phyloP scores from a whole-genome alignment of 2,329 filamentous ascomycete genomes.

The Claviceps cyperi region DNA sequence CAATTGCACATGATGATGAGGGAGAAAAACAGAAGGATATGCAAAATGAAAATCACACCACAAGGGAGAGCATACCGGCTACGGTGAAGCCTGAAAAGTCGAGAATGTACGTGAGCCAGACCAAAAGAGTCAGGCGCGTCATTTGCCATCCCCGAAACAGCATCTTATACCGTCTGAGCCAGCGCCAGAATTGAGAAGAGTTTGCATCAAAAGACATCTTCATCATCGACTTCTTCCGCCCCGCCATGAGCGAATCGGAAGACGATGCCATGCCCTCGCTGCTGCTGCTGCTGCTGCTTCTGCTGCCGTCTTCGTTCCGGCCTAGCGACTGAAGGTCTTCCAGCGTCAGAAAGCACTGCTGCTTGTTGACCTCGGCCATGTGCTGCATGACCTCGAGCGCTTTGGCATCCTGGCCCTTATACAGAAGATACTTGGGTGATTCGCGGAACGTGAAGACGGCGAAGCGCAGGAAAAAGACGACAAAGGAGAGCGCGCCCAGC shows the following conservation, averaged over 20 bases:
- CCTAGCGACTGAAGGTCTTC: constrained; percentile 20
- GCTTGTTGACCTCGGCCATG: constrained; percentile 26
- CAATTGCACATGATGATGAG: neutral
- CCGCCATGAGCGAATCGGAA: neutral
- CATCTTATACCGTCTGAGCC: constrained; percentile 17
- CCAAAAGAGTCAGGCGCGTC: constrained; percentile 20
- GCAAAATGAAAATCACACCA: neutral
- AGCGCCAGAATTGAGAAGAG: constrained; percentile 3
- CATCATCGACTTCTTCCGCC: neutral
- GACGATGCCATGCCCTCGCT: constrained; percentile 2
- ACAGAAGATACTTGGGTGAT: constrained; percentile 32
- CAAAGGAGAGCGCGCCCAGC: constrained; percentile 28
- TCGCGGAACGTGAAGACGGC: constrained; percentile 32
- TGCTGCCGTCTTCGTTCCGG: neutral
- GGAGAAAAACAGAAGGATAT: neutral
- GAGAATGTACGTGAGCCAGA: constrained; percentile 24
- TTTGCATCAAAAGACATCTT: neutral
- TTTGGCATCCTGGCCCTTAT: constrained; percentile 28
- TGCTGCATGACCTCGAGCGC: constrained; percentile 32
- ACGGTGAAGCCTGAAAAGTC: constrained; percentile 25
- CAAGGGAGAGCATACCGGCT: constrained; percentile 13
- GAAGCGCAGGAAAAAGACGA: constrained; percentile 29
- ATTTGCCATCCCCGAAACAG: constrained; percentile 19
- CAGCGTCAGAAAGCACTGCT: constrained; percentile 19
- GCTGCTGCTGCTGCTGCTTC: neutral